Conservation (phyloP, 257 asterid species). For the Paraleonurus japonicus region DNA sequence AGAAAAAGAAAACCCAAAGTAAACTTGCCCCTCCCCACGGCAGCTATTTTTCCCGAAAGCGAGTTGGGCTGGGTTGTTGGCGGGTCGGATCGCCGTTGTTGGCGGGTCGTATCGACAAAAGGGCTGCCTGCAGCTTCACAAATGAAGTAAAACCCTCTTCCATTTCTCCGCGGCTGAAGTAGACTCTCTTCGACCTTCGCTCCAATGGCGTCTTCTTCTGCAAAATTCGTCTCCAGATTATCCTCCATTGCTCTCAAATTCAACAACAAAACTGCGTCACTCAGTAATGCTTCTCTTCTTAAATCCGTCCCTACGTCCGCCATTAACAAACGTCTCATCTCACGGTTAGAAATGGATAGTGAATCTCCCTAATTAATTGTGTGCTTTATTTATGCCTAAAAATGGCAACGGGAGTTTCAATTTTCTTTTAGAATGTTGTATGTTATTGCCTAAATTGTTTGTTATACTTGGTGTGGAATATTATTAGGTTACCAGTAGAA, state of each 20-base stretch:
- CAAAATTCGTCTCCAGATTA: slow-evolving; percentile 38
- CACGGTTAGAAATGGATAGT: slow-evolving; percentile 36
- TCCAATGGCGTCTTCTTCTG: slow-evolving; percentile 42
- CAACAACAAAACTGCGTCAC: slow-evolving; percentile 18
- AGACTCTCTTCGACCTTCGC: not conserved
- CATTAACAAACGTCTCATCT: slow-evolving; percentile 37
- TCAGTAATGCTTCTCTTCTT: slow-evolving; percentile 24
- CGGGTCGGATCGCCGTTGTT: not conserved
- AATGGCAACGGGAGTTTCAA: not conserved
- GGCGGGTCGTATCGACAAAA: not conserved
- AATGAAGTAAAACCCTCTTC: slow-evolving; percentile 19
- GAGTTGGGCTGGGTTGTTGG: not conserved
- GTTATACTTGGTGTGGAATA: slow-evolving; percentile 4
- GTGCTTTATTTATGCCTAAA: not conserved
- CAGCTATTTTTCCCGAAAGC: too few species aligned
- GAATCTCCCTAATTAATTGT: not conserved
- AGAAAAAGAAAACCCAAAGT: too few species aligned
- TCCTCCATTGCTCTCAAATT: slow-evolving; percentile 35
- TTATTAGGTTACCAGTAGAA: slow-evolving; percentile 61
- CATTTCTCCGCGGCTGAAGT: not conserved
- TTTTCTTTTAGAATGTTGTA: not conserved
- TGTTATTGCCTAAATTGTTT: not conserved
- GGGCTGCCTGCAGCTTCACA: not conserved
- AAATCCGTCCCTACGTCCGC: slow-evolving; percentile 34
- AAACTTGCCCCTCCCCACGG: too few species aligned